A percentile compares a stretch with the other conserved stretches of the same genome.
Conservation (phyloP, 306 rosid genomes). For the Dryas alaskensis region DNA sequence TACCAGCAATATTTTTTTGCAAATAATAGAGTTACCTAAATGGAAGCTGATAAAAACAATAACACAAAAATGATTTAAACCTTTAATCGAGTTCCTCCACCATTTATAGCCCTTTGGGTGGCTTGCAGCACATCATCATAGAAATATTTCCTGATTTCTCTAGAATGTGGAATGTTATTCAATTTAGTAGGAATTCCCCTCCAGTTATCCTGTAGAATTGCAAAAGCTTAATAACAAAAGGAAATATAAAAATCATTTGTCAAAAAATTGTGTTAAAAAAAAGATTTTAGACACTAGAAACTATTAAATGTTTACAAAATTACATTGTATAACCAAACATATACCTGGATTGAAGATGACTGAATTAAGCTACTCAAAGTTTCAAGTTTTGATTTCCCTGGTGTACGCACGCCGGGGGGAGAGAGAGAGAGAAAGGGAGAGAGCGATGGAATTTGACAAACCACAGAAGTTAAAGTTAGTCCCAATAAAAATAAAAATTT, state of each 20-base stretch:
- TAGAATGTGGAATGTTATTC: slow-evolving; percentile 91
- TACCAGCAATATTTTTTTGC: background rate
- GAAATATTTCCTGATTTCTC: slow-evolving; percentile 86
- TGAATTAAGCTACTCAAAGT: slow-evolving; percentile 32
- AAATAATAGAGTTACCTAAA: no score
- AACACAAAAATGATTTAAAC: slow-evolving; percentile 25
- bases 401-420: background rate
- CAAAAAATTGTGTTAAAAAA: background rate
- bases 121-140: slow-evolving; percentile 79
- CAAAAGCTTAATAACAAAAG: slow-evolving; percentile 41
- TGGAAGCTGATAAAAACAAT: no score
- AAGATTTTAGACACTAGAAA: background rate
- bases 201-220: slow-evolving; percentile 77
- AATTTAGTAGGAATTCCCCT: slow-evolving; percentile 93
- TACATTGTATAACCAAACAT: slow-evolving; percentile 25
- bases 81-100: slow-evolving; percentile 73
- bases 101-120: slow-evolving; percentile 65
- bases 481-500: background rate
- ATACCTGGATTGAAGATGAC: slow-evolving; percentile 49
- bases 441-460: slow-evolving; percentile 15
- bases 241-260: slow-evolving; percentile 21
- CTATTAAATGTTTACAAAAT: slow-evolving; percentile 5
- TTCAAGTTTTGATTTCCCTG: slow-evolving; percentile 48
- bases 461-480: background rate
- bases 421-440: background rate